These are phyloP conservation scores for Leccinum fibrillosum DNA, from an alignment of 768 basidiomycete genomes.

Conservation along the genomic window DNA sequence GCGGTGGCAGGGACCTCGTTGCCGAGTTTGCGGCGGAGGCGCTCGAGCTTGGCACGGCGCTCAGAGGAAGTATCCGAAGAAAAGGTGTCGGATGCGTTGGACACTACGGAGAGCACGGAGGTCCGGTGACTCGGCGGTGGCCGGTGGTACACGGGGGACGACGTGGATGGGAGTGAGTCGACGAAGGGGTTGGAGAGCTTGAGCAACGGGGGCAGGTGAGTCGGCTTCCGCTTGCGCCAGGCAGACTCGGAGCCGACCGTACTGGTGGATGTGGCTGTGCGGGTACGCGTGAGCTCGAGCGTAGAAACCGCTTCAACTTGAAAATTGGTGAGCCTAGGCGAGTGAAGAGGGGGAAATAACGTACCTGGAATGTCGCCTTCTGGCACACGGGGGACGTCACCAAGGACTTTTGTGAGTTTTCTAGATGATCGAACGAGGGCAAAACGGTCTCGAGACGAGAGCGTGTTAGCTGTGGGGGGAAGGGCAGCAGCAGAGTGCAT, in stretches of 20 bases:
- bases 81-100: conserved; percentile 14
- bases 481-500: conserved; percentile 8
- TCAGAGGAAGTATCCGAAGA: conserved; percentile 35
- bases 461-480: conserved; percentile 59
- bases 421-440: conserved; percentile 55
- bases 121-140: conserved; percentile 8
- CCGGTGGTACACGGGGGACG: conserved; percentile 2
- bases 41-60: conserved; percentile 57
- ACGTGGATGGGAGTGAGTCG: conserved; percentile 3
- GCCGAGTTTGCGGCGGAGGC: conserved; percentile 58
- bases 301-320: neutral
- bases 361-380: conserved; percentile 30
- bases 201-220: conserved; percentile 27
- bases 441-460: conserved; percentile 49
- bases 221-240: conserved; percentile 28
- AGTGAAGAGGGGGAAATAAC: neutral
- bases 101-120: conserved; percentile 22
- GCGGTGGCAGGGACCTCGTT: conserved; percentile 59
- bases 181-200: conserved; percentile 7
- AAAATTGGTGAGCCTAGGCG: neutral
- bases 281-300: neutral
- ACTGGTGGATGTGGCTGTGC: neutral
- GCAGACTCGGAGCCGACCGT: conserved; percentile 1
- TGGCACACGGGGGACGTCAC: conserved; percentile 55
- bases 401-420: conserved; percentile 58